phyloP scores from a whole-genome alignment of 2,329 filamentous ascomycete genomes.

The Clonostachys chloroleuca region DNA sequence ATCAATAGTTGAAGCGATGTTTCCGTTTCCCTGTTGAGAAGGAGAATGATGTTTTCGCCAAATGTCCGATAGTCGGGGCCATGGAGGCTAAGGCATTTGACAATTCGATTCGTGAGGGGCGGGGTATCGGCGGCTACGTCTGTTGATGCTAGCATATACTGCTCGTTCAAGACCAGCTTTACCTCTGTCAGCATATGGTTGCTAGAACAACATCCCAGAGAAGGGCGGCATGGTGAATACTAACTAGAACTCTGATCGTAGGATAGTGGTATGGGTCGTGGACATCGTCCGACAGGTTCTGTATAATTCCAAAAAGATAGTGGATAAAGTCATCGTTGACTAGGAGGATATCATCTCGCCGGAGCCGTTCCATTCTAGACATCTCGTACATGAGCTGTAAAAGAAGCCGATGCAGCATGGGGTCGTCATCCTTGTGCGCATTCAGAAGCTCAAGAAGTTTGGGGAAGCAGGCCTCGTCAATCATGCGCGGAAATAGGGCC shows the following conservation, averaged over 20 bases:
- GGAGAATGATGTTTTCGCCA: constrained; percentile 92
- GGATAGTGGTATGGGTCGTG: constrained; percentile 95
- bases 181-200: constrained; percentile 6
- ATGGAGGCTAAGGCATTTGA: constrained; percentile 82
- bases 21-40: constrained; percentile 92
- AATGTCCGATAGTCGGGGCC: constrained; percentile 87
- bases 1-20: constrained; percentile 95
- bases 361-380: constrained; percentile 83
- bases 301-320: constrained; percentile 82
- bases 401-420: constrained; percentile 71
- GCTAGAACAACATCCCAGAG: background rate
- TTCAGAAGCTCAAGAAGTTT: constrained; percentile 80
- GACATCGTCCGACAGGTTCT: constrained; percentile 79
- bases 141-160: constrained; percentile 84
- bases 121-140: constrained; percentile 38
- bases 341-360: constrained; percentile 69
- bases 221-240: constrained; percentile 18
- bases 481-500: constrained; percentile 79
- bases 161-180: constrained; percentile 92
- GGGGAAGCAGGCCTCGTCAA: constrained; percentile 77
- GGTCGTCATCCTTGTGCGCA: constrained; percentile 58
- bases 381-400: constrained; percentile 94
- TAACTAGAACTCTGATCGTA: constrained; percentile 85
- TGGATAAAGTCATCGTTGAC: constrained; percentile 78
- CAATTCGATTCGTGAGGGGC: constrained; percentile 82